phyloP scores from a whole-genome alignment of 2,329 filamentous ascomycete species.

The Epicoccum sorghinum region DNA sequence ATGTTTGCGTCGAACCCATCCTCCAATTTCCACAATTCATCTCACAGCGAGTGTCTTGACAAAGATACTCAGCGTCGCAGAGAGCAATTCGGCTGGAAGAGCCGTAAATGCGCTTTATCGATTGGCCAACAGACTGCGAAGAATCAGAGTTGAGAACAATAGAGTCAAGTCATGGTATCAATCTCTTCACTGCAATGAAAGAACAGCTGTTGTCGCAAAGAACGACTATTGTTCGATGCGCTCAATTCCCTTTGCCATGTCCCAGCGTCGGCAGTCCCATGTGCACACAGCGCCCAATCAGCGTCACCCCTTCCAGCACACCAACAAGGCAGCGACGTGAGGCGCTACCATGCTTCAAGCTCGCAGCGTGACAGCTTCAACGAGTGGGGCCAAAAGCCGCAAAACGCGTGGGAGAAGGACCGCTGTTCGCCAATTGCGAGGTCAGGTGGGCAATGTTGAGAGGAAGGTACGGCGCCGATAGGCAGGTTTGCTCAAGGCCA shows the following conservation, averaged over 20 bases:
- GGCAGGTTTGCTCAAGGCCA: slow-evolving; percentile 3
- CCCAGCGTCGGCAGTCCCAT: not conserved
- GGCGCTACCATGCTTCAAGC: slow-evolving; percentile 2
- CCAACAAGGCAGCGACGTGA: not conserved
- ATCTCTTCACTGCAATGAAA: too few relatives aligned
- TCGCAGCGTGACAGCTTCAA: not conserved
- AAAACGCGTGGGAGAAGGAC: not conserved
- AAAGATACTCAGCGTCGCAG: too few relatives aligned
- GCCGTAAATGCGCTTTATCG: too few relatives aligned
- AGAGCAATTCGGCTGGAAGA: too few relatives aligned
- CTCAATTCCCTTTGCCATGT: too few relatives aligned
- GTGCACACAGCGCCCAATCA: slow-evolving; percentile 5
- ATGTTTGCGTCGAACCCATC: not conserved
- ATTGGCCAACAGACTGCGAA: too few relatives aligned
- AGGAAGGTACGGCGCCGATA: slow-evolving; percentile 10
- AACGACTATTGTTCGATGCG: too few relatives aligned
- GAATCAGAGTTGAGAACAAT: too few relatives aligned
- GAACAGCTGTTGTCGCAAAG: too few relatives aligned
- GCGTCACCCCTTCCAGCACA: not conserved
- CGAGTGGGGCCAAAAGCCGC: not conserved
- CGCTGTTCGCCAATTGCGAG: not conserved
- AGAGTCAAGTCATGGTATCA: too few relatives aligned
- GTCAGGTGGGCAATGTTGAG: slow-evolving; percentile 9
- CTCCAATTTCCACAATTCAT: not conserved
- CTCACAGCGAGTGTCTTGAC: too few relatives aligned